These are phyloP conservation scores for Crithidia thermophila DNA, from an alignment of 208 protist genomes.

Conservation along the genomic window DNA sequence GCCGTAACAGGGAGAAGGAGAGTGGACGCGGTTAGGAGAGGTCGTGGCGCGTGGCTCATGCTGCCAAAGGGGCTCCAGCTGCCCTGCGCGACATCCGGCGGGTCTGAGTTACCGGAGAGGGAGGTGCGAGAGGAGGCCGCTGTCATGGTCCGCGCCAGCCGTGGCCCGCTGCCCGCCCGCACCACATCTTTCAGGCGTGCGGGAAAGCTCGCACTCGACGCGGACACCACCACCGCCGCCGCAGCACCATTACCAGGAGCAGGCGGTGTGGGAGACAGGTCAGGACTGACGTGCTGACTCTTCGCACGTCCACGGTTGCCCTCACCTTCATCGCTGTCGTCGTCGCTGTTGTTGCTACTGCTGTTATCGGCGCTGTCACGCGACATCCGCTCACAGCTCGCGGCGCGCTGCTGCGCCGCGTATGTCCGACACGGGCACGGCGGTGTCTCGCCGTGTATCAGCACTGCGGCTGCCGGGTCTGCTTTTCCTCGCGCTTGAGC, in stretches of 20 bases:
- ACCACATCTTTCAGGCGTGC: slow-evolving; percentile 16
- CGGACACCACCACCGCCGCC: no score
- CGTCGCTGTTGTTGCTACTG: neutral
- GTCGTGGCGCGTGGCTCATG: no score
- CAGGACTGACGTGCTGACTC: neutral
- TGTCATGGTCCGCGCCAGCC: slow-evolving; percentile 1
- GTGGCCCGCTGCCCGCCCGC: neutral
- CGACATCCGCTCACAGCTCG: neutral
- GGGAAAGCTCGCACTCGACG: slow-evolving; percentile 4
- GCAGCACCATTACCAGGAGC: no score
- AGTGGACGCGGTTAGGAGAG: no score
- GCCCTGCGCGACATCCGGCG: neutral
- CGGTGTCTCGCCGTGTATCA: slow-evolving; percentile 11
- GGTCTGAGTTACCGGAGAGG: neutral
- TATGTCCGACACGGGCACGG: slow-evolving; percentile 22
- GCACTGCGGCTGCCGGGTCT: neutral
- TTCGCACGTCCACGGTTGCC: no score
- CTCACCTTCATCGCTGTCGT: neutral
- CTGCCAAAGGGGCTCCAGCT: no score
- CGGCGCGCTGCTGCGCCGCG: slow-evolving; percentile 9
- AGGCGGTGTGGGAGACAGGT: neutral
- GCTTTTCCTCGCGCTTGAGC: neutral
- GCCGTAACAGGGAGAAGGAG: no score
- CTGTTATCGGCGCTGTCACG: slow-evolving; percentile 4
- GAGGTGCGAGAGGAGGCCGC: neutral